Evolutionary conservation across 208 protist genomes (phyloP), one percentile per base, ranked within the genome.

Genomic region (Wallacemonas sp.): DNA sequence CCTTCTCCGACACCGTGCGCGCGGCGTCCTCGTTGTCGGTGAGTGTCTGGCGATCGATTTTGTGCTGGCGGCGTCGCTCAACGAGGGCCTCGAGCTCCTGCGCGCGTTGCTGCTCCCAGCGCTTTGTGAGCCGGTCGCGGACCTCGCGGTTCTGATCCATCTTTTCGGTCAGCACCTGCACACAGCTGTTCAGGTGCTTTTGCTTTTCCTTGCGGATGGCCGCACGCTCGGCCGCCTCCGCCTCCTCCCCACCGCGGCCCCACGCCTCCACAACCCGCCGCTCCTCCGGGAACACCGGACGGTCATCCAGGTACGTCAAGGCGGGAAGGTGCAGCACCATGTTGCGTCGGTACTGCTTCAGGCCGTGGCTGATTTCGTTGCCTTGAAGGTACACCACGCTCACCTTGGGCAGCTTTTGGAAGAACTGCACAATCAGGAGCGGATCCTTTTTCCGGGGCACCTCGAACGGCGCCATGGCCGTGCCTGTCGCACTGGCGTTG

Each of bases 381-480:
- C 91, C 89, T 38, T 96, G 91, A 44, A 96, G 67, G 73, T 94
- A 96, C n/a, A 98, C 73, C 1, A 97, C 93, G 41, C 86, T 91
- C 16, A 98, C 82, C 2, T 75, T 77, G 0, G 92, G 90, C 26
- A 98, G 69, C 1, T 74, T 41, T 44, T 72, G 48, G 49, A 98
- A 87, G 49, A 97, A 85, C 23, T 91, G 63, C 0, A 92, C 66
- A 18, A 97, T 48, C n/a, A 57, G 61, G 2, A 79, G 38, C 7
- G 84, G 54, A 22, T 89, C 77, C 33, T 82, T 77, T 36, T 67
- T 67, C 28, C 10, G 66, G 28, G 26, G 33, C n/a, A 3, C 18
- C 22, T 36, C 38, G 0, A 45, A 44, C 22, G 62, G 45, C 28
- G 18, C 16, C 16, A 42, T n/a, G 12, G 36, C 16, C 0, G 61